phyloP scores from a whole-genome alignment of 176 grass and related monocot species.

The Cenchrus americanus region DNA sequence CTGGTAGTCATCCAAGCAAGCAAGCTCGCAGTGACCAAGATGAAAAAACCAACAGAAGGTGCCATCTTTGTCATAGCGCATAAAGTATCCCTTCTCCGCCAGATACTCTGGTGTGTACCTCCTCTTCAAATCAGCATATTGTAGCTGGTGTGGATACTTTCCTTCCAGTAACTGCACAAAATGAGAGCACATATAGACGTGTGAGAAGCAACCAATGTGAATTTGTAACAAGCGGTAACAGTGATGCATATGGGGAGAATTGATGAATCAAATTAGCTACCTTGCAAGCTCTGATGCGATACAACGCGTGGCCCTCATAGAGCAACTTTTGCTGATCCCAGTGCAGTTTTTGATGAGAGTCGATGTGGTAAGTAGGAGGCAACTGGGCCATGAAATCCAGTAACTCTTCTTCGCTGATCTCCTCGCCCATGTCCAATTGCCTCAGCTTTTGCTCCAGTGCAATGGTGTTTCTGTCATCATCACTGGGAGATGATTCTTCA shows the following conservation, averaged over 20 bases:
- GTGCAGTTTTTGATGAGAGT: background rate
- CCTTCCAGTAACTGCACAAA: background rate
- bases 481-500: background rate
- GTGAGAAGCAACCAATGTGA: background rate
- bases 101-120: constrained; percentile 18
- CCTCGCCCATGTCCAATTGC: constrained; percentile 4
- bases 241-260: background rate
- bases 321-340: background rate
- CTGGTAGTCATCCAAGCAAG: constrained; percentile 35
- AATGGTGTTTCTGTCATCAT: background rate
- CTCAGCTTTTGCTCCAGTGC: background rate
- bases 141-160: background rate
- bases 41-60: constrained; percentile 25
- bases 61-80: background rate
- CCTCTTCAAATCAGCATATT: background rate
- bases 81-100: constrained; percentile 1
- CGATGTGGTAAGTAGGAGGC: background rate
- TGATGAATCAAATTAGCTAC: background rate
- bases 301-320: background rate
- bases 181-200: background rate
- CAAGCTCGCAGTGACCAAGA: background rate
- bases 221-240: background rate
- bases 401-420: constrained; percentile 4
- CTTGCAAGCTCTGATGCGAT: constrained; percentile 37
- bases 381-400: constrained; percentile 6